Evolutionary conservation across 148 eudicot genomes (phyloP).

Genomic region (Cornus controversa): DNA sequence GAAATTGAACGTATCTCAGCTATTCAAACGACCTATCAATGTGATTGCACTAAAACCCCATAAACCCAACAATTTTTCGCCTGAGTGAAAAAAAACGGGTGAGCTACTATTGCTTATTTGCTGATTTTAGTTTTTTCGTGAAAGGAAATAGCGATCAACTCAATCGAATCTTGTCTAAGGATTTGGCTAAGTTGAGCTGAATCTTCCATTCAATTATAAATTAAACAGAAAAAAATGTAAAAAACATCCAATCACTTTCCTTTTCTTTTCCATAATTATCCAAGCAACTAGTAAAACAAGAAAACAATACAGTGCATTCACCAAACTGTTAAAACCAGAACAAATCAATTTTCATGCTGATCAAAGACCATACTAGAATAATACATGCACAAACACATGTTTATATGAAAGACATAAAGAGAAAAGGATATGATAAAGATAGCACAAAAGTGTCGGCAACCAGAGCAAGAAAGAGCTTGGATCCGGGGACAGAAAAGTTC

Average conservation of each 20-base stretch:
- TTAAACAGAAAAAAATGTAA: background rate
- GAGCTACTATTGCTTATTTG: background rate
- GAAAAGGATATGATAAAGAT: conserved; percentile 65
- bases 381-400: background rate
- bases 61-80: background rate
- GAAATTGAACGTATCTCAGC: background rate
- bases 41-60: background rate
- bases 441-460: conserved; percentile 56
- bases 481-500: conserved; percentile 45
- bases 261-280: too few relatives aligned
- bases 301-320: background rate
- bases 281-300: too few relatives aligned
- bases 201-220: background rate
- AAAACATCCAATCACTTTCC: too few relatives aligned
- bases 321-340: background rate
- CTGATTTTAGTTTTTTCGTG: background rate
- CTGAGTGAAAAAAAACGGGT: too few relatives aligned
- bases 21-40: background rate
- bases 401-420: background rate
- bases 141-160: background rate
- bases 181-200: background rate
- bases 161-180: background rate
- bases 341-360: background rate
- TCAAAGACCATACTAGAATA: background rate
- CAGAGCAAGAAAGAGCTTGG: conserved; percentile 43